Evolutionary conservation across 2,329 filamentous ascomycete species (phyloP).

Genomic region (Chlorencoelia australis): DNA sequence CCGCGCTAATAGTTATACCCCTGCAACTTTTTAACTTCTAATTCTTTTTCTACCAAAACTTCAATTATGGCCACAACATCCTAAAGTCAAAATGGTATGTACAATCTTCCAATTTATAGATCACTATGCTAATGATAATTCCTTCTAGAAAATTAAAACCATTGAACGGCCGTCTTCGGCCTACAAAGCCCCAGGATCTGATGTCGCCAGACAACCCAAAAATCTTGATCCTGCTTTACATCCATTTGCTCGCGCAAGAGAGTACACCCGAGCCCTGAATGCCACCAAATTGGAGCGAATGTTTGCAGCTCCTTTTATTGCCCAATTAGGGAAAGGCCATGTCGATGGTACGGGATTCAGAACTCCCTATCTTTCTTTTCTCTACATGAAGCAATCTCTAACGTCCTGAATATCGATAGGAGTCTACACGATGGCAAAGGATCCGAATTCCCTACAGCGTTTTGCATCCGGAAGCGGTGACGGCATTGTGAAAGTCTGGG

Average conservation of each 20-base stretch:
- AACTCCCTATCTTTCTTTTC: too few relatives aligned
- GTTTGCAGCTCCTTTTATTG: constrained; percentile 78
- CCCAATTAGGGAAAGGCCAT: constrained; percentile 79
- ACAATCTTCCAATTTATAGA: neutral
- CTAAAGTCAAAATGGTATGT: constrained; percentile 23
- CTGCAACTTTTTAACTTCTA: constrained; percentile 15
- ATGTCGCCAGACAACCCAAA: constrained; percentile 53
- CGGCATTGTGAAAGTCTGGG: constrained; percentile 90
- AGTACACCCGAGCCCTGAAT: constrained; percentile 70
- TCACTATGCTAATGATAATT: neutral
- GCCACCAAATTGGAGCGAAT: constrained; percentile 90
- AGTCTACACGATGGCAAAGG: constrained; percentile 71
- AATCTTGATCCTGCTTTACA: constrained; percentile 45
- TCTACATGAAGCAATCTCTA: too few relatives aligned
- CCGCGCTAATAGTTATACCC: constrained; percentile 13
- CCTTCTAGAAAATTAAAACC: constrained; percentile 48
- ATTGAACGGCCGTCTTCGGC: constrained; percentile 55
- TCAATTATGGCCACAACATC: constrained; percentile 13
- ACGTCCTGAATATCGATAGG: too few relatives aligned
- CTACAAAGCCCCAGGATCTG: constrained; percentile 56
- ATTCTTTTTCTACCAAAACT: neutral
- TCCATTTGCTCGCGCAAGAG: constrained; percentile 77
- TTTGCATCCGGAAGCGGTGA: constrained; percentile 83
- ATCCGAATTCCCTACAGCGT: constrained; percentile 61
- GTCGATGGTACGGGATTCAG: too few relatives aligned